Conservation (phyloP, 768 basidiomycete genomes). For the Panaeolus cyanescens region DNA sequence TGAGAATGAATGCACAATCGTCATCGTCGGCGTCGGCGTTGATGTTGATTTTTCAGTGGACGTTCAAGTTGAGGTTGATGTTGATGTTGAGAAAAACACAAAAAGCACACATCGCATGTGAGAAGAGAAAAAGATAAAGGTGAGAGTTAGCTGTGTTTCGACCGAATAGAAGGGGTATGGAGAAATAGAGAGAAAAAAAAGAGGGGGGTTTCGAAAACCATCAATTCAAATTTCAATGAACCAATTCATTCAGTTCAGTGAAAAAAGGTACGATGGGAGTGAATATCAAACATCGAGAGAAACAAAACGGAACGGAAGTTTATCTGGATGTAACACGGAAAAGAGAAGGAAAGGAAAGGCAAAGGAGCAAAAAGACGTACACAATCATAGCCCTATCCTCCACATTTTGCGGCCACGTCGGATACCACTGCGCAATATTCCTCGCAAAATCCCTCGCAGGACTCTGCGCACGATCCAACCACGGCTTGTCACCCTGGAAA, state of each 20-base stretch:
- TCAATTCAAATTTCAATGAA: no score
- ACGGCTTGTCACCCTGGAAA: constrained; percentile 76
- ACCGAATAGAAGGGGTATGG: constrained; percentile 4
- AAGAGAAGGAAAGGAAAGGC: constrained; percentile 6
- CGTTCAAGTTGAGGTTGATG: not conserved
- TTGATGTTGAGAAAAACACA: not conserved
- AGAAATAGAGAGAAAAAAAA: no score
- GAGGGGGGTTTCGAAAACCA: no score
- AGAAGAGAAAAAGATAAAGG: not conserved
- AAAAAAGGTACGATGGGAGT: not conserved
- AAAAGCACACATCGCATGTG: not conserved
- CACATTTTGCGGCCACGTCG: constrained; percentile 70
- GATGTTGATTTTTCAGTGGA: no score
- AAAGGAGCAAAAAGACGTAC: constrained; percentile 36
- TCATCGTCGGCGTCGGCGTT: no score
- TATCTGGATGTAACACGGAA: constrained; percentile 6
- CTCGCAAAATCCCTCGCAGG: constrained; percentile 68
- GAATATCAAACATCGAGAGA: not conserved
- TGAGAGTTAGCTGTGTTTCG: not conserved
- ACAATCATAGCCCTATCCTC: constrained; percentile 71
- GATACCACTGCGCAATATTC: constrained; percentile 62
- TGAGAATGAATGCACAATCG: no score
- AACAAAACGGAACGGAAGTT: not conserved
- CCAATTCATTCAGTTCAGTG: no score
- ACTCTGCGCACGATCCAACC: constrained; percentile 65